These are phyloP conservation scores for Calonectria ilicicola DNA, from an alignment of 2,329 filamentous ascomycete species.

Conservation along the genomic window DNA sequence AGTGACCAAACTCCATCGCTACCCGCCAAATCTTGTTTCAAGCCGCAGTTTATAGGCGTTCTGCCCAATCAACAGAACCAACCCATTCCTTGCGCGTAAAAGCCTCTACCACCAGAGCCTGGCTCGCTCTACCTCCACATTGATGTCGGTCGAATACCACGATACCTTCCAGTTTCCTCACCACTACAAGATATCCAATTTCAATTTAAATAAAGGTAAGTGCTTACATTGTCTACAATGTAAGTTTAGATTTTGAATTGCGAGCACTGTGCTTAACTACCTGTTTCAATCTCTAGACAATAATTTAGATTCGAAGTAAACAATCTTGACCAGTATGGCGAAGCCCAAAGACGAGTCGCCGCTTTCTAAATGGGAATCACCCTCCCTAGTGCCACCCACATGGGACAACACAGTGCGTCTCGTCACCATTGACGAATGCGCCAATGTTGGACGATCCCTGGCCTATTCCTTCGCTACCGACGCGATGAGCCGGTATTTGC, in stretches of 20 bases:
- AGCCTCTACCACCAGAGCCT: slow-evolving; percentile 37
- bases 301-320: slow-evolving; percentile 39
- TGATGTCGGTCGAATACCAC: slow-evolving; percentile 71
- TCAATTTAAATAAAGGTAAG: slow-evolving; percentile 68
- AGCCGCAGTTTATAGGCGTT: not conserved
- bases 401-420: slow-evolving; percentile 71
- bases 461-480: slow-evolving; percentile 83
- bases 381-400: slow-evolving; percentile 62
- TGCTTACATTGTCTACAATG: slow-evolving; percentile 66
- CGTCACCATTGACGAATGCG: slow-evolving; percentile 75
- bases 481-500: slow-evolving; percentile 79
- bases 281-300: slow-evolving; percentile 27
- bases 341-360: slow-evolving; percentile 48
- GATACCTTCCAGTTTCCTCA: slow-evolving; percentile 67
- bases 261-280: slow-evolving; percentile 36
- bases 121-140: slow-evolving; percentile 55
- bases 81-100: not conserved
- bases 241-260: slow-evolving; percentile 40
- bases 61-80: not conserved
- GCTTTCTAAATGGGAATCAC: slow-evolving; percentile 45
- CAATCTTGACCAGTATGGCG: slow-evolving; percentile 55
- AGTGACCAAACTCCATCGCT: not conserved
- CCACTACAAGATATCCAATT: slow-evolving; percentile 68
- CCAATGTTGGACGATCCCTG: slow-evolving; percentile 77
- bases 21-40: not conserved